Base-by-base conservation (phyloP, 768 basidiomycete genomes). In the Lactarius evosmus region DNA sequence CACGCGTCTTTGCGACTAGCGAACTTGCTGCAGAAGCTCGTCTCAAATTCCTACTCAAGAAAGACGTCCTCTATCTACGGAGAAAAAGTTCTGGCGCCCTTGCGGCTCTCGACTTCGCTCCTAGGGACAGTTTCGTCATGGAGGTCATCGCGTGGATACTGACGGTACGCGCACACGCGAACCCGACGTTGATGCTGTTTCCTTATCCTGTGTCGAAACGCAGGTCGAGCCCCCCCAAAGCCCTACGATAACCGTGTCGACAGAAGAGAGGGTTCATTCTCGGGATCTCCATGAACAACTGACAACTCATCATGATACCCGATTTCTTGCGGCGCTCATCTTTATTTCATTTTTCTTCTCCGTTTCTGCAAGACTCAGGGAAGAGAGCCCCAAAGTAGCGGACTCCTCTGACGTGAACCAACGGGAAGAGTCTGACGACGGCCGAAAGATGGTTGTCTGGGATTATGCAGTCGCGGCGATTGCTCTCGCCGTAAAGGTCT, bases 401-500 rank as follows among this genome's bases (percentile, higher is more conserved):
- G 44, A 50, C 17, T 8, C 27, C 16, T 2, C 46, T n/a, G 36
- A 34, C 16, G 8, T 27, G 22, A n/a, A 16, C 4, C 12, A 44
- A 3, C 32, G 16, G 14, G 44, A 38, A n/a, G 50, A 44, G n/a
- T 38, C 25, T 9, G 56, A 67, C 7, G 57, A 58, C 4, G 19
- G 49, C 16, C 19, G 50, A 55, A 36, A 38, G 17, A 11, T 50
- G 34, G 17, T 62, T 7, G 40, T 67, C 36, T 64, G 60, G 66
- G 68, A 69, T 16, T 64, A 64, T 32, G 68, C 68, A 7, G 56
- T 69, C 32, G 66, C 68, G 19, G 62, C 68, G 4, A 41, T 69
- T 25, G 52, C 66, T 17, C 51, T 69, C 41, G 64, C 60, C 36
- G 68, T 69, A 30, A 69, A 69, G 66, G 68, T 69, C 34, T 36